Evolutionary conservation across 768 basidiomycete genomes (phyloP), one percentile per base, ranked within the genome.

Genomic region (Mycena vulgaris): DNA sequence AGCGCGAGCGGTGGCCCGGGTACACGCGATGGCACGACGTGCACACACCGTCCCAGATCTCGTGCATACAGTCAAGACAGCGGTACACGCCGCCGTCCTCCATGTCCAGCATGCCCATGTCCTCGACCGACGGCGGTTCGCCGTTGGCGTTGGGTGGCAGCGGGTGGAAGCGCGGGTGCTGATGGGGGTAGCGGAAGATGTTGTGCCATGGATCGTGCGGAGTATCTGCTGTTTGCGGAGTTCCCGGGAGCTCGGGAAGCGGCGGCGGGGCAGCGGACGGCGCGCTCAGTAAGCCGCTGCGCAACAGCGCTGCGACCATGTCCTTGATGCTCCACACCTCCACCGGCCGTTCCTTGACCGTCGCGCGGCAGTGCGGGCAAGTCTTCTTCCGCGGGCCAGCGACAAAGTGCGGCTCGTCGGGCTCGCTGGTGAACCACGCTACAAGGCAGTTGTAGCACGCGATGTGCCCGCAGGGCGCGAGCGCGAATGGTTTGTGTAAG

Each of bases 11-110:
- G 55, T 92, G 92, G 1, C 88, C 91, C 4, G 82, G 83, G 74
- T 93, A 94, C 23, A 78, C 78, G 37, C 92, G 85, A 31, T 86
- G 83, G 72, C 94, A 95, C 14, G 76, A 75, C 5, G 89, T 85
- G 75, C 94, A 95, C 25, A 84, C 76, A 1, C 92, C 92, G 68
- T 84, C 89, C 87, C 86, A 89, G 69, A 95, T 92, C 80, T 95
- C 94, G 75, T 95, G 89, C 84, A 90, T 86, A 71, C 93, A 95
- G 48, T 90, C 90, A 19, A 89, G 75, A 77, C 94, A 95, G 21
- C 94, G 87, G 75, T 89, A 91, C n/a, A 95, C 85, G 1, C 90
- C 92, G 14, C 90, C 92, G 67, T 95, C 94, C 71, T 94, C 93
- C 11, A 82, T 83, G 75, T 95, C 94, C 37, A 87, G 86, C 83